Evolutionary conservation across 2,329 filamentous ascomycete species (phyloP).

Genomic region (Venturia nashicola): DNA sequence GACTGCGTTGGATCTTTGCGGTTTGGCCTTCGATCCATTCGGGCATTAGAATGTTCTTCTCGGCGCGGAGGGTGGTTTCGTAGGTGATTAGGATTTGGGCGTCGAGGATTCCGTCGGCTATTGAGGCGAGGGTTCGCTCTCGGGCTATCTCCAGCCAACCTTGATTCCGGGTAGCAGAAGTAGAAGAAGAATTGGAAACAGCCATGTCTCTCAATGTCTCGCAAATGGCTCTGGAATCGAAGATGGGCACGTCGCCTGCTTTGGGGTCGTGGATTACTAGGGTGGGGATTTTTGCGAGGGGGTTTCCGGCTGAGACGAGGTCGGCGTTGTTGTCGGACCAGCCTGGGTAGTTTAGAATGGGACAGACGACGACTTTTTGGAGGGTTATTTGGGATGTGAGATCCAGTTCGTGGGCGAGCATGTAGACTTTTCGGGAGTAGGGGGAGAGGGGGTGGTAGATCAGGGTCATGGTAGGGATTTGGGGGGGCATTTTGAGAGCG

Average conservation of each 20-base stretch:
- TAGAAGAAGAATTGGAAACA: not conserved
- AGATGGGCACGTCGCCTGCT: conserved; percentile 15
- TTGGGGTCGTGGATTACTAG: conserved; percentile 16
- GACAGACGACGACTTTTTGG: conserved; percentile 20
- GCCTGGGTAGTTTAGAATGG: conserved; percentile 16
- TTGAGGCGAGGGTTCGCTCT: conserved; percentile 16
- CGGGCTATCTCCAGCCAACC: conserved; percentile 16
- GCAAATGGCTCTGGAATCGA: conserved; percentile 20
- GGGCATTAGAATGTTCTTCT: conserved; percentile 15
- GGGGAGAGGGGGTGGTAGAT: conserved; percentile 21
- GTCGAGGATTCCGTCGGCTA: conserved; percentile 21
- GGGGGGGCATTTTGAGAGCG: not conserved
- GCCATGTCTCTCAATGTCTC: conserved; percentile 15
- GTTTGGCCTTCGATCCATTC: conserved; percentile 21
- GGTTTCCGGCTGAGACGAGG: conserved; percentile 17
- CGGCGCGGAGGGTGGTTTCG: conserved; percentile 18
- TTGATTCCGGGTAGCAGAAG: no score
- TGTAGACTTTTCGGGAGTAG: conserved; percentile 19
- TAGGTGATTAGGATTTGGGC: conserved; percentile 17
- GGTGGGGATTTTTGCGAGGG: conserved; percentile 21
- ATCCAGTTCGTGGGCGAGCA: conserved; percentile 18
- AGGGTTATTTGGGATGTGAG: conserved; percentile 17
- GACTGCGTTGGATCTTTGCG: conserved; percentile 16
- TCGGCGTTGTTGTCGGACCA: conserved; percentile 21
- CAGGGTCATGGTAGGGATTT: conserved; percentile 15